Conservation (phyloP, 805 yeast genomes). For the Wickerhamomyces rabaulensis region DNA sequence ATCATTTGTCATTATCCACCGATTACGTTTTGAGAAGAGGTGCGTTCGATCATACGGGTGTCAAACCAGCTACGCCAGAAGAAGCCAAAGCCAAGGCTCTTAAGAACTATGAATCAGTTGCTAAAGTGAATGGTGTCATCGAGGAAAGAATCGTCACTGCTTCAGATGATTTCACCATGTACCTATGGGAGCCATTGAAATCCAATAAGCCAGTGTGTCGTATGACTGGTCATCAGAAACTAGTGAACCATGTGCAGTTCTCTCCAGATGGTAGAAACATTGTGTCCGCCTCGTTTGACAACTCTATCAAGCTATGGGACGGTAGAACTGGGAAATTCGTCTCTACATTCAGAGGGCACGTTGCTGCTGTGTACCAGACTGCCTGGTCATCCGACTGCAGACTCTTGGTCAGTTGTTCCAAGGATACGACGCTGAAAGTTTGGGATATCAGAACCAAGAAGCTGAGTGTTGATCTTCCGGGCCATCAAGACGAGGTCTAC, state of each 20-base stretch:
- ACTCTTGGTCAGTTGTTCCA: conserved; percentile 85
- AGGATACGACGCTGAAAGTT: conserved; percentile 92
- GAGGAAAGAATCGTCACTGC: conserved; percentile 95
- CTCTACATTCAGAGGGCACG: conserved; percentile 92
- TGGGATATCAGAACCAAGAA: conserved; percentile 92
- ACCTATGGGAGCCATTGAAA: conserved; percentile 87
- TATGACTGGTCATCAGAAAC: conserved; percentile 96
- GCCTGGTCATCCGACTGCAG: conserved; percentile 97
- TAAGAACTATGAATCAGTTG: conserved; percentile 50
- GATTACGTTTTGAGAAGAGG: conserved; percentile 86
- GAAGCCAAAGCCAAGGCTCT: conserved; percentile 45
- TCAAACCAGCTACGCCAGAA: conserved; percentile 35
- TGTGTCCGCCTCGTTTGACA: conserved; percentile 93
- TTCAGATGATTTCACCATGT: conserved; percentile 97
- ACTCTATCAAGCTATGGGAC: conserved; percentile 94
- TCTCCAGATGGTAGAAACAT: conserved; percentile 92
- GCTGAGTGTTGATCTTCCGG: conserved; percentile 85
- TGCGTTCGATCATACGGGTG: conserved; percentile 73
- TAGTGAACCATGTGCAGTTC: conserved; percentile 92
- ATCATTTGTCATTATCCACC: conserved; percentile 86
- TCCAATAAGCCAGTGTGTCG: conserved; percentile 80
- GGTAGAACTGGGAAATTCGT: conserved; percentile 87
- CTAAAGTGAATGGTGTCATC: conserved; percentile 45
- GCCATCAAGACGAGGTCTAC: conserved; percentile 92
- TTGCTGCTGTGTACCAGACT: conserved; percentile 95